These are phyloP conservation scores for Aureobasidium subglaciale DNA, from an alignment of 2,329 filamentous ascomycete genomes.

Conservation along the genomic window DNA sequence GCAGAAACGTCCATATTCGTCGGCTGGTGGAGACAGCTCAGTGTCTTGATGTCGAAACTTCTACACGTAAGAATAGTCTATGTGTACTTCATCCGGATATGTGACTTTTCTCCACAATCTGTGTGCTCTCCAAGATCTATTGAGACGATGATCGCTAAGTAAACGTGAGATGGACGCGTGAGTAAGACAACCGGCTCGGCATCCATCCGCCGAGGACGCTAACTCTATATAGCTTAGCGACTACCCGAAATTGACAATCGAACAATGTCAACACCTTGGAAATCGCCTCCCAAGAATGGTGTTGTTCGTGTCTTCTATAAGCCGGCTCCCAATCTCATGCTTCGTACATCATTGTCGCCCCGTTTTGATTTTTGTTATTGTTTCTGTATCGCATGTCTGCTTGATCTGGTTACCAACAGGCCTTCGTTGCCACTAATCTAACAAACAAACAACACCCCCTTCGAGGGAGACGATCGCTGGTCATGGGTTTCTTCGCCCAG, in stretches of 20 bases:
- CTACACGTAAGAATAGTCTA: not conserved
- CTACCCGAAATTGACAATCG: not conserved
- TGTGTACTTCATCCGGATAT: not conserved
- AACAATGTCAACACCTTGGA: slow-evolving; percentile 3
- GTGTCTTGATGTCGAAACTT: not conserved
- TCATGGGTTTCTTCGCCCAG: slow-evolving; percentile 40
- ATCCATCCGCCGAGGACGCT: not conserved
- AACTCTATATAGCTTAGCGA: not conserved
- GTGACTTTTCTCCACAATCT: not conserved
- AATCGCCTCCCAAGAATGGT: not conserved
- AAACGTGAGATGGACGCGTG: not conserved
- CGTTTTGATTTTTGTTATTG: not conserved
- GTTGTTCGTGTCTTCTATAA: not conserved
- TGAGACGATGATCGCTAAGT: not conserved
- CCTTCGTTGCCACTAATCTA: not conserved
- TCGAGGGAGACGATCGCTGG: no score
- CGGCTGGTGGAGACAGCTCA: not conserved
- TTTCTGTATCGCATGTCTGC: not conserved
- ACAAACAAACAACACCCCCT: not conserved
- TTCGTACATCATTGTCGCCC: not conserved
- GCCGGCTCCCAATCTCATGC: not conserved
- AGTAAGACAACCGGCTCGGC: slow-evolving; percentile 3
- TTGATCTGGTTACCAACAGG: not conserved
- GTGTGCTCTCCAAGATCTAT: not conserved
- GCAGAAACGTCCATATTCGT: not conserved